Evolutionary conservation across 352 stramenopile species (phyloP), one percentile per base, ranked within the genome.

Genomic region (Phytophthora sansomeana): DNA sequence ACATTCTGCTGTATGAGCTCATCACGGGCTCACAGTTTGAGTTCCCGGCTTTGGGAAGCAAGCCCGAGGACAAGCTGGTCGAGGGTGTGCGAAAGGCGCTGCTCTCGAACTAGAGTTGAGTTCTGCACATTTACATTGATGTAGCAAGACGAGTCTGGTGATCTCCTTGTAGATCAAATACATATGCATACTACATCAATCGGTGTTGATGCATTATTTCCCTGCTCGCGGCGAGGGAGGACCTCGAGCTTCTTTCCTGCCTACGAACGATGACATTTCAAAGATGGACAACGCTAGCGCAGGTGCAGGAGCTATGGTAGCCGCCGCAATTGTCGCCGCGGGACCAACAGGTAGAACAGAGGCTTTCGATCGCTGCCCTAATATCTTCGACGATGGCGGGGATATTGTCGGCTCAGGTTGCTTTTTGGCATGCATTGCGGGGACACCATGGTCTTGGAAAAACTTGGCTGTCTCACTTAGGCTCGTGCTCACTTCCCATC

Each of bases 1-100:
- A 99, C 83, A 98, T 99, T 57, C 78, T 98, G 70, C 88, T 99
- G 17, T 99, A 98, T 81, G 97, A 99, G 76, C 97, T 98, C 51
- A 99, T 99, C 72, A 99, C 98, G 46, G 97, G 97, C 61, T 81
- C 98, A 30, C 63, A 81, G 13, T 99, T 99, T 74, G 80, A 89
- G 39, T 98, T 99, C 68, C 84, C 83, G 3, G 51, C 69, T 13
- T 53, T 38, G 0, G 58, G 57, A 1, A 56, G 29, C 46, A 72
- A 75, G 48, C 75, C 55, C 47, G 81, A 78, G 54, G 60, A 88
- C 26, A 61, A 85, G 47, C 68, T 92, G 6, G 64, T 87, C 4
- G 69, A 87, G 54, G 73, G 75, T n/a, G 63, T 91, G 44, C 69
- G 77, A 14, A 60, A 58, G 43, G 59, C 67, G 0, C 52, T 88